A percentile compares a stretch with the other conserved stretches of the same genome.
Evolutionary conservation across 257 asterid species (phyloP).

Genomic region (Petunia axillaris): DNA sequence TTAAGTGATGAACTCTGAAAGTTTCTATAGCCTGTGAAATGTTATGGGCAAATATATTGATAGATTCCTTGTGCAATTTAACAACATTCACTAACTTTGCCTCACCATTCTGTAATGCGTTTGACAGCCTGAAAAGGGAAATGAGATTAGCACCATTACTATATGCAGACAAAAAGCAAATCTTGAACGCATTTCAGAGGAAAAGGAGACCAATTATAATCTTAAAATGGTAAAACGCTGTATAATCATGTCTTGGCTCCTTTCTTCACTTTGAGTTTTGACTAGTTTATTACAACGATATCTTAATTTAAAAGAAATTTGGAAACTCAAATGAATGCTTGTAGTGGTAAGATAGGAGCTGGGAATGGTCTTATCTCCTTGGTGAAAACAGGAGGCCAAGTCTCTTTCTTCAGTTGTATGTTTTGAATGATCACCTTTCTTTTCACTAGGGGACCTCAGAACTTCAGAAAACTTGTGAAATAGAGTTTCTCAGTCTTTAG

Average conservation of each 20-base stretch:
- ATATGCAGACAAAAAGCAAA: background rate
- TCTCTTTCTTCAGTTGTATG: background rate
- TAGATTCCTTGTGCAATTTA: background rate
- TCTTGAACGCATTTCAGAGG: no score
- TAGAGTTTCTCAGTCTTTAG: no score
- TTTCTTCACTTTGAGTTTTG: no score
- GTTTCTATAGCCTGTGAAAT: background rate
- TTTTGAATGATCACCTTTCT: conserved; percentile 5
- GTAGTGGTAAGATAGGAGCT: background rate
- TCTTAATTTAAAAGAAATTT: no score
- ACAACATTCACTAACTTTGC: background rate
- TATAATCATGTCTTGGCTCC: no score
- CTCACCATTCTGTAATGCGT: conserved; percentile 12
- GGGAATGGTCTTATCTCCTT: background rate
- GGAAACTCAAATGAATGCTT: background rate
- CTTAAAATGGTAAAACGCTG: no score
- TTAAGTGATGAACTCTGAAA: background rate
- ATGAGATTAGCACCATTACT: background rate
- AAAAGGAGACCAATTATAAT: no score
- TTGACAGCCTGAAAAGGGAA: conserved; percentile 10
- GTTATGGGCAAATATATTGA: background rate
- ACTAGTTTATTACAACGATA: no score
- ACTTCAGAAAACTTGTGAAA: no score
- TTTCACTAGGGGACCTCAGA: background rate
- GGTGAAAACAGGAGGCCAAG: background rate